Base-by-base conservation (phyloP, 2,329 filamentous ascomycete species). In the Neonectria punicea region DNA sequence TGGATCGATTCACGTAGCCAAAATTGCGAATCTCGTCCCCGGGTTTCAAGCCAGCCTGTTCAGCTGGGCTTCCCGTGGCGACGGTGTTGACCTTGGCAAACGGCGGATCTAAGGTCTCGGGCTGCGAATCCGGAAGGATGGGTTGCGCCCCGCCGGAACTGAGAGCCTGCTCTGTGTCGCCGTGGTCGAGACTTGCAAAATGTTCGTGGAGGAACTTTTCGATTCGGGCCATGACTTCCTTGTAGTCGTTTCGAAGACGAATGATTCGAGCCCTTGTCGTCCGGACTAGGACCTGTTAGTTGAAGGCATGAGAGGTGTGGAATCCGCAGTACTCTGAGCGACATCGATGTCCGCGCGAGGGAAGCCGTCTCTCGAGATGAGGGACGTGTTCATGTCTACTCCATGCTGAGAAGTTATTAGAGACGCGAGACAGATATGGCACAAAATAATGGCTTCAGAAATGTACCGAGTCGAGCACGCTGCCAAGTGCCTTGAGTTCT, bases 21-120 rank as follows among this genome's bases (percentile, higher is more conserved):
- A 99, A 98, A 74, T 87, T 91, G 65, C 91, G 89, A 70, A 99
- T 91, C 75, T 89, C 85, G 80, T 99, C 96, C 25, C 93, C 94
- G 2, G 87, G 81, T 78, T 90, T 90, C 70, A 99, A 82, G 2
- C 96, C 96, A 28, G 96, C 94, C 58, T 86, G 82, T 39, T 92
- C 91, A 10, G 96, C 96, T 13, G 96, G 96, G 74, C 95, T 96
- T 57, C 86, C 87, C 20, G 87, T 79, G 39, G 91, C 89, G 10
- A 99, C 92, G 58, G 87, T 92, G 76, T 97, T 97, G 71, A 99
- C 93, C 77, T 89, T 96, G 34, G 96, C 96, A 78, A 99, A 99
- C 16, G 76, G 71, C n/a, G 73, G 70, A 16, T 78, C 74, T 41
- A 77, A 63, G 6, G 63, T 43, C 16, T 73, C 67, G 16, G 70